Percentiles rank a stretch among this genome's conserved stretches.
Evolutionary conservation across 2,329 filamentous ascomycete genomes (phyloP).

Genomic region (Fusarium foetens): DNA sequence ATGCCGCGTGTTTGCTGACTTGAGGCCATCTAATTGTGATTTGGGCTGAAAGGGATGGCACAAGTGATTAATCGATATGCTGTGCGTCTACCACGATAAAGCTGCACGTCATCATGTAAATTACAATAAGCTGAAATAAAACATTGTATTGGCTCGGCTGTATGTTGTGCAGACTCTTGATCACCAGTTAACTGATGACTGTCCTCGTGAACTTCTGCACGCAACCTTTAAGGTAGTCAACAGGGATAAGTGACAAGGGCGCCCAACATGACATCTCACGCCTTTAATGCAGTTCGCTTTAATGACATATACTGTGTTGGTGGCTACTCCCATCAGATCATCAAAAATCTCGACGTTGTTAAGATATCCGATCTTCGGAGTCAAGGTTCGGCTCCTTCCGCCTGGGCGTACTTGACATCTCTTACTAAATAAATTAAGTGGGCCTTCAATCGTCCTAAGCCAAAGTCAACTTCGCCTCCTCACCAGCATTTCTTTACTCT

Average conservation of each 20-base stretch:
- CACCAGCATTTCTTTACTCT: background rate
- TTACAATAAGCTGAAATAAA: background rate
- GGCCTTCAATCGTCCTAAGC: background rate
- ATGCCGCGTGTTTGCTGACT: background rate
- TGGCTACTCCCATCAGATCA: background rate
- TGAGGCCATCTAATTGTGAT: background rate
- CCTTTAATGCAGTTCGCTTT: background rate
- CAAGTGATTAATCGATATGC: background rate
- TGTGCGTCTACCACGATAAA: background rate
- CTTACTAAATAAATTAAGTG: background rate
- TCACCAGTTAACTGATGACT: background rate
- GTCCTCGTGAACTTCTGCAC: background rate
- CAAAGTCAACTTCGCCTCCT: slow-evolving; percentile 5
- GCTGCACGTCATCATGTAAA: background rate
- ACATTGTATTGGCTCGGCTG: background rate
- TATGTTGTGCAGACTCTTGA: background rate
- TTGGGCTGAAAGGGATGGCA: background rate
- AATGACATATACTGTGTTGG: background rate
- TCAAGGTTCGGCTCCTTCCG: background rate
- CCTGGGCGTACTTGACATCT: background rate
- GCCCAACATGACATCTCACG: background rate
- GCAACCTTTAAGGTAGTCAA: background rate
- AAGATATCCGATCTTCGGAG: background rate
- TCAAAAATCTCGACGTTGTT: background rate
- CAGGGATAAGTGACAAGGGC: background rate